These are phyloP conservation scores for Chaetomium fimeti DNA, from an alignment of 495 filamentous ascomycete species.

Conservation along the genomic window DNA sequence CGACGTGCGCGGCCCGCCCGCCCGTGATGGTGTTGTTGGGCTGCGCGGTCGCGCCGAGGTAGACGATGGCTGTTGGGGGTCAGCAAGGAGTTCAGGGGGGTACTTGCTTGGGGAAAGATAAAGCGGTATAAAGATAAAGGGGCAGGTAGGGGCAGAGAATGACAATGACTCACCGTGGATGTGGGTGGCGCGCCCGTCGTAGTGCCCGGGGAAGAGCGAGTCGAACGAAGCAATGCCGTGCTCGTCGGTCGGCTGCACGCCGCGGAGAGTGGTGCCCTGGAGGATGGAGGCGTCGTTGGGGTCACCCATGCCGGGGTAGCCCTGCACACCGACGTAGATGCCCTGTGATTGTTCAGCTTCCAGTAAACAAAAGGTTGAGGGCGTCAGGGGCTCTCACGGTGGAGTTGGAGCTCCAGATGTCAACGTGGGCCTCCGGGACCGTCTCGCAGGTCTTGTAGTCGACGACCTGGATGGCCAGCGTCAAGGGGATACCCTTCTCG, in stretches of 20 bases:
- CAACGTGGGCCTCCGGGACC: conserved; percentile 57
- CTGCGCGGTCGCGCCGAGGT: conserved; percentile 45
- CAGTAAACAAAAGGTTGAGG: too few species aligned
- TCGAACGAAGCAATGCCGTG: conserved; percentile 54
- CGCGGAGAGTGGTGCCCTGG: conserved; percentile 51
- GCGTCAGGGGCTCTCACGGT: conserved; percentile 35
- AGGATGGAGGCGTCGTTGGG: conserved; percentile 49
- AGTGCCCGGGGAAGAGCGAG: conserved; percentile 56
- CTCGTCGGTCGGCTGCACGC: conserved; percentile 49
- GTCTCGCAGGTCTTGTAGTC: conserved; percentile 60
- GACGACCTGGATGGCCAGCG: conserved; percentile 61
- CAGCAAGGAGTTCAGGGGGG: neutral
- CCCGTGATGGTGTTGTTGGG: conserved; percentile 53
- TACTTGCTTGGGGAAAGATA: too few species aligned
- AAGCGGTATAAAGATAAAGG: too few species aligned
- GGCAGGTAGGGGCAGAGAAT: too few species aligned
- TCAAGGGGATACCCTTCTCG: conserved; percentile 57
- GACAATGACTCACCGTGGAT: conserved; percentile 33
- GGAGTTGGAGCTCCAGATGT: conserved; percentile 55
- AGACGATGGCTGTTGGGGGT: conserved; percentile 41
- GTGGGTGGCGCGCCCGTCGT: conserved; percentile 51
- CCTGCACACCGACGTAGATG: conserved; percentile 57
- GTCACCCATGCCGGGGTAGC: conserved; percentile 50
- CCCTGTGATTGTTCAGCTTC: conserved; percentile 37
- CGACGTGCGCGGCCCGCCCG: conserved; percentile 54